phyloP scores from a whole-genome alignment of 805 yeast species.

The Ascoidea tarda region DNA sequence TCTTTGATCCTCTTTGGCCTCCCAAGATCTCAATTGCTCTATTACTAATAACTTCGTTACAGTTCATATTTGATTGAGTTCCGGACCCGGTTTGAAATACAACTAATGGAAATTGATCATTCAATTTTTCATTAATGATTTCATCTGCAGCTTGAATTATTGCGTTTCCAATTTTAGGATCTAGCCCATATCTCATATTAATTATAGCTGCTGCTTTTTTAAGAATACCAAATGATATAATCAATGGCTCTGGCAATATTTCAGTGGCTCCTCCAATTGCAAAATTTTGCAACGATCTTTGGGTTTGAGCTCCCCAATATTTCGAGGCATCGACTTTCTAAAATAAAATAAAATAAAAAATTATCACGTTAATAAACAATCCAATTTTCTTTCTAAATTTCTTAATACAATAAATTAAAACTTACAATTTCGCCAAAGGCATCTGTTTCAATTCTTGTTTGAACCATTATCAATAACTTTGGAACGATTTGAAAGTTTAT shows the following conservation, averaged over 20 bases:
- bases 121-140: constrained; percentile 79
- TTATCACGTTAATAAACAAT: no score
- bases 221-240: constrained; percentile 82
- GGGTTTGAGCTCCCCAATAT: constrained; percentile 99
- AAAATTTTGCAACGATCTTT: constrained; percentile 84
- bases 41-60: constrained; percentile 96
- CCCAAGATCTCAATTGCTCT: constrained; percentile 94
- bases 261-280: constrained; percentile 90
- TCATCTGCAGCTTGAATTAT: constrained; percentile 91
- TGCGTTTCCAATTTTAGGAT: constrained; percentile 68
- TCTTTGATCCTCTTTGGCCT: constrained; percentile 82
- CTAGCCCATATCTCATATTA: constrained; percentile 73
- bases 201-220: constrained; percentile 92
- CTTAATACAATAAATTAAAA: background rate
- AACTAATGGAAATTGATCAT: constrained; percentile 91
- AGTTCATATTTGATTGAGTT: constrained; percentile 97
- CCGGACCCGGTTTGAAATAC: constrained; percentile 99
- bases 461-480: no score
- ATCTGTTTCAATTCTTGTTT: constrained; percentile 64
- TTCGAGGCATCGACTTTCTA: constrained; percentile 65
- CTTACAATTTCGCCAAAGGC: constrained; percentile 78
- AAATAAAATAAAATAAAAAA: no score
- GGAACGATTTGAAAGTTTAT: background rate
- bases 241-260: constrained; percentile 80
- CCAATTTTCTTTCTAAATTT: no score